phyloP scores from a whole-genome alignment of 1,284 basidiomycete genomes.

The Rhodofomes roseus region DNA sequence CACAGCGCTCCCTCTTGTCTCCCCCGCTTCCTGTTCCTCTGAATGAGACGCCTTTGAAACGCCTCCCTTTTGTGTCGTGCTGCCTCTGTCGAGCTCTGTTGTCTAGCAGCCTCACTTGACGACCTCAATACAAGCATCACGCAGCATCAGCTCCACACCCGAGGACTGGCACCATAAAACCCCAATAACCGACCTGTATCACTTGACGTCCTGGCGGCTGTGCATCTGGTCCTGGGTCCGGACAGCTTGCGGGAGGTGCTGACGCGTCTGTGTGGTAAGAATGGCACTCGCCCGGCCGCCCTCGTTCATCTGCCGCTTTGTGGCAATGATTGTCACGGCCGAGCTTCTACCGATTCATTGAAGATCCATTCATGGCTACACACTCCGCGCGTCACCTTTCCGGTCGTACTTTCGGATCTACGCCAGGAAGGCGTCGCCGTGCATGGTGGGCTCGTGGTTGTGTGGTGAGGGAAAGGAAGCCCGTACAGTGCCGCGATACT shows the following conservation, averaged over 20 bases:
- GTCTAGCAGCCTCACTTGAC: neutral
- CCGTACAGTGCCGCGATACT: neutral
- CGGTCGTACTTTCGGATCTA: neutral
- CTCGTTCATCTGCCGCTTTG: neutral
- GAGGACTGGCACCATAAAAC: neutral
- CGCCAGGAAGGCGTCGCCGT: neutral
- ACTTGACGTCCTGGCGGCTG: neutral
- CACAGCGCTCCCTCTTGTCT: neutral
- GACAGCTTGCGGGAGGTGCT: neutral
- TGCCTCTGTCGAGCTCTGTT: neutral
- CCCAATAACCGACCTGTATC: neutral
- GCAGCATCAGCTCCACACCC: neutral
- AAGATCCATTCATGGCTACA: neutral
- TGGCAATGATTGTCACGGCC: neutral
- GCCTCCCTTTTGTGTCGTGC: neutral
- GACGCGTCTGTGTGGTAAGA: neutral
- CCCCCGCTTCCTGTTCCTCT: neutral
- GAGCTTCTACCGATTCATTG: constrained; percentile 1
- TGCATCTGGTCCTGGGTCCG: neutral
- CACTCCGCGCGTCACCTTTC: neutral
- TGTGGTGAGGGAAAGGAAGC: neutral
- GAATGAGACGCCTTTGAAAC: neutral
- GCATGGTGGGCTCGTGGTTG: neutral
- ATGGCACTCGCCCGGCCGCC: neutral
- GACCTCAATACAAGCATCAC: neutral